Base-by-base conservation (phyloP, 257 asterid species). In the Petunia axillaris region DNA sequence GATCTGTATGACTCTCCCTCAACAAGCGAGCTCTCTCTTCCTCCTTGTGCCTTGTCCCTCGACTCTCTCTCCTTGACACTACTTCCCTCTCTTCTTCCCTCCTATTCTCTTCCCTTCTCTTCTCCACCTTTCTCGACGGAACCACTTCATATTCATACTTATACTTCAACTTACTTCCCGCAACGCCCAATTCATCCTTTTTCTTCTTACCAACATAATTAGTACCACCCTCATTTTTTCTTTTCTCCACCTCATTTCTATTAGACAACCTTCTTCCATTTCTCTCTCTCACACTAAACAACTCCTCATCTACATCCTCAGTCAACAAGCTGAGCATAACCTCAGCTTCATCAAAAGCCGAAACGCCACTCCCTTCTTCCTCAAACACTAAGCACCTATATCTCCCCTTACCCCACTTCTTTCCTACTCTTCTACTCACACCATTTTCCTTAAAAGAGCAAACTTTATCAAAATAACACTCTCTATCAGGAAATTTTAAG, bases 271-370 rank as follows among this genome's bases (percentile, higher is more conserved):
- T 84, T 3, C 90, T 84, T 3, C 75, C 84, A 5, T 82, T 86
- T 79, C 87, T 91, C 89, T 73, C 85, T 7, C 81, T 81, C 75
- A 80, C 84, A 89, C 62, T 82, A 58, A 82, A 74, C 75, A 88
- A 82, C 87, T 89, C 91, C 77, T 86, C 91, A n/a, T 82, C 87
- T 13, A 85, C 52, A 77, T 90, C 95, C 78, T 89, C 93, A 67
- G 87, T 58, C 90, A 96, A 81, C 92, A 96, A 91, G 84, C 91
- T 89, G 83, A 94, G 98, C 86, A 94, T 35, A 81, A 74, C 89
- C 87, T 96, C 99, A 10, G 90, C 97, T 88, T 92, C 98, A 62
- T 90, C 90, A 15, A 82, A 77, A 53, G 73, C 89, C 78, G 76
- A 87, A 88, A 70, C 1, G 50, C 82, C 81, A 76, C 46, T 43